Evolutionary conservation across 495 filamentous ascomycete species (phyloP), one percentile per base, ranked within the genome.

Genomic region (Xylaria flabelliformis): DNA sequence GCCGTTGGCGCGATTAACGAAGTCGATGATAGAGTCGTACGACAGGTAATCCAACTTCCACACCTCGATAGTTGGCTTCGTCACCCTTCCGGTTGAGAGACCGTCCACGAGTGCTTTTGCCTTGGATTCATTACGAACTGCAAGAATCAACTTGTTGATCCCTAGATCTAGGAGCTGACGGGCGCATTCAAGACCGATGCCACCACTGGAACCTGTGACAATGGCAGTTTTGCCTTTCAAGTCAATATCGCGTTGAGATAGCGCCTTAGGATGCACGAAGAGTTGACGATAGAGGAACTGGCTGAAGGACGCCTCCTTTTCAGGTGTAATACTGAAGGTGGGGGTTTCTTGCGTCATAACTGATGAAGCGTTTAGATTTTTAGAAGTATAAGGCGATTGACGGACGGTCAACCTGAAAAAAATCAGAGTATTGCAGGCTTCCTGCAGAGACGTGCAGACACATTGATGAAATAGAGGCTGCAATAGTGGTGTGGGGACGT

Each of bases 41-140:
- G 79, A 78, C 3, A 77, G 75, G 59, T 89, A 81, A 68, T 91
- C 89, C 0, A 91, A 77, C 41, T 83, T 73, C 83, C 85, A 88
- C 8, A 89, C 85, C 59, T 88, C 79, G 51, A 83, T 78, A 2
- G 1, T n/a, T 17, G 19, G 9, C 26, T 42, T 26, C n/a, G 78
- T 81, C 0, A 75, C 66, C 26, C 55, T 26, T 59, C 55, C 10
- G 21, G 71, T 73, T 2, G 56, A 34, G 10, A 83, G 73, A 17
- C 71, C 73, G 17, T 73, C 51, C 4, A 75, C 78, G 24, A 82
- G 86, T 0, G 55, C 78, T 46, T 86, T 69, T 3, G 87, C 88
- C 21, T 83, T 83, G 1, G 74, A 44, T 1, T 80, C 66, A 64
- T 84, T 84, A 19, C 88, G 87, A 3, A 88, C 86, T 17, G 80